Evolutionary conservation across 768 basidiomycete genomes (phyloP), one percentile per base, ranked within the genome.

Genomic region (Lentinula sp.): DNA sequence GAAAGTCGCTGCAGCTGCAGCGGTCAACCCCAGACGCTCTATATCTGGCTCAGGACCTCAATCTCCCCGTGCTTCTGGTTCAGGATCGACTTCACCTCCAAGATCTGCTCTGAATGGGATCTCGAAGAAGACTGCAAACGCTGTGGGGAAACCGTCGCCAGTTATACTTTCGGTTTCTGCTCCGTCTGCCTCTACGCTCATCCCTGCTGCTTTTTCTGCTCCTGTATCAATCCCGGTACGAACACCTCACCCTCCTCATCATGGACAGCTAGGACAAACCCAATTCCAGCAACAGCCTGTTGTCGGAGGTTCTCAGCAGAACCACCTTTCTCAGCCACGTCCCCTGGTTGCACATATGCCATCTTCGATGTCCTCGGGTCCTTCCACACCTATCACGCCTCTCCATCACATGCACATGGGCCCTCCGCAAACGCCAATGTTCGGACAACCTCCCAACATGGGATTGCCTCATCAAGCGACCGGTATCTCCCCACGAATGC

Each of bases 111-210:
- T 79, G 8, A 65, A 72, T 21, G 71, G 79, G 9, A 77, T 81
- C n/a, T 72, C 76, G 46, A 90, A 89, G 81, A 90, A 88, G 78
- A 82, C 80, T 60, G 74, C 79, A 67, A 81, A 74, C 68, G 16
- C 43, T 7, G 16, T 5, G 16, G 43, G 43, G n/a, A 45, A 88
- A 87, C 71, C 60, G 11, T 42, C 39, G 15, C 43, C 43, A n/a
- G 43, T 45, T 45, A 7, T 45, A 16, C 43, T 35, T 39, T 45
- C 53, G 13, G 54, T 49, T 49, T 50, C 61, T 46, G 28, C 43
- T 10, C 21, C 61, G 5, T 28, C 21, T 21, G 28, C 57, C 13
- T 39, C 55, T 32, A 48, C 40, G 21, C 40, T 18, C 31, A 16
- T 31, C 11, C 35, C 42, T 34, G 18, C 60, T 57, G 50, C 70